Conservation (phyloP, 75 land plant genomes). For the Cryptomeria japonica region DNA sequence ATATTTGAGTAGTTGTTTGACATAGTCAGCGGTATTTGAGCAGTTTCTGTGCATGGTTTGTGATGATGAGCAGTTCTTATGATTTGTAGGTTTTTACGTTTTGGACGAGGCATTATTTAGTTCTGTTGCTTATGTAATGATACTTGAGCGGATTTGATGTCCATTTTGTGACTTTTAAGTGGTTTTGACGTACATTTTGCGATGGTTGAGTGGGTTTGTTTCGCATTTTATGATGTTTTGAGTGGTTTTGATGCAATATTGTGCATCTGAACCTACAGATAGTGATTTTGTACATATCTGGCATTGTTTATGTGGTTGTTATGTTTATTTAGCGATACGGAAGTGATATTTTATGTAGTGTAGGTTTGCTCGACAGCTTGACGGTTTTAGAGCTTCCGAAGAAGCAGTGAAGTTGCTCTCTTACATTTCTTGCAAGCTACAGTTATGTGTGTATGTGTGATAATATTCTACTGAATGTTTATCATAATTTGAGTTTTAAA, state of each 20-base stretch:
- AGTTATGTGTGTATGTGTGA: not conserved
- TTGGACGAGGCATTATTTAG: not conserved
- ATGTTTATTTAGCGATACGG: not conserved
- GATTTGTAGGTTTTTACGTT: not conserved
- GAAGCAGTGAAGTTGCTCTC: not conserved
- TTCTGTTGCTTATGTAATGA: not conserved
- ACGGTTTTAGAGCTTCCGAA: not conserved
- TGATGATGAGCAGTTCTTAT: not conserved
- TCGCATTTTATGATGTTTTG: not conserved
- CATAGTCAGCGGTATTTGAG: not conserved
- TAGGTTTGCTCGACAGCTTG: too few relatives aligned
- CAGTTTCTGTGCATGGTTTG: not conserved
- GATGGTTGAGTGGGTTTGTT: not conserved
- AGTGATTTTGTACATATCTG: not conserved
- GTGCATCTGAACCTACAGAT: not conserved
- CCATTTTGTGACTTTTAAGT: not conserved
- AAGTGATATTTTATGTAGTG: not conserved
- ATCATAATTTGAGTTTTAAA: not conserved
- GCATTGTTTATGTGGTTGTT: not conserved
- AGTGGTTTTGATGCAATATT: not conserved
- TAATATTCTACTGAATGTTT: not conserved
- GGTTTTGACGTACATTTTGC: not conserved
- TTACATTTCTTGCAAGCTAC: not conserved
- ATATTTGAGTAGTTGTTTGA: not conserved
- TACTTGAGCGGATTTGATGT: not conserved